phyloP scores from a whole-genome alignment of 2,329 filamentous ascomycete genomes.

The Aspergillus udagawae region DNA sequence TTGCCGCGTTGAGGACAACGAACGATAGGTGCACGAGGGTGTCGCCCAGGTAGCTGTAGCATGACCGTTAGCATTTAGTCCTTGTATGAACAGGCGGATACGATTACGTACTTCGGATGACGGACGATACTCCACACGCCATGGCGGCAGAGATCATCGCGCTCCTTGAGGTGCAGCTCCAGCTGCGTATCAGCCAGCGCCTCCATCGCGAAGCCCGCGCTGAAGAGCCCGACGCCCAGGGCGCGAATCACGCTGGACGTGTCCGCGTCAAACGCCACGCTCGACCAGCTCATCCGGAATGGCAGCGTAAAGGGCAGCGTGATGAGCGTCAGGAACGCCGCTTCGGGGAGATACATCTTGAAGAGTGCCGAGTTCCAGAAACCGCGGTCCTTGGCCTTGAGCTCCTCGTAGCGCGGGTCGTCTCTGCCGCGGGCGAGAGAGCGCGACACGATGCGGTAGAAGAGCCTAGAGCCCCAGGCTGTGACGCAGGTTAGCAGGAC shows the following conservation, averaged over 20 bases:
- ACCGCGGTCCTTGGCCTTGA: slow-evolving; percentile 46
- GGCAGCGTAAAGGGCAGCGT: slow-evolving; percentile 55
- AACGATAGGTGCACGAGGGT: slow-evolving; percentile 57
- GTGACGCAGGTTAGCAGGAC: slow-evolving; percentile 55
- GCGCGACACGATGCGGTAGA: slow-evolving; percentile 51
- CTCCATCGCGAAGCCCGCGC: slow-evolving; percentile 54
- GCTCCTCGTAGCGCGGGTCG: slow-evolving; percentile 52
- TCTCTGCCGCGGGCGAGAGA: slow-evolving; percentile 51
- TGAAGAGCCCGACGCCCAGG: slow-evolving; percentile 53
- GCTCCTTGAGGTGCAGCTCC: slow-evolving; percentile 46
- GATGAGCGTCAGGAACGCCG: slow-evolving; percentile 54
- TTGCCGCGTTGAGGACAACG: slow-evolving; percentile 53
- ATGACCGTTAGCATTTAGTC: slow-evolving; percentile 2
- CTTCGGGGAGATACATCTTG: slow-evolving; percentile 55
- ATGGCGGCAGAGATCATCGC: slow-evolving; percentile 46
- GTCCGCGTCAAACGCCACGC: slow-evolving; percentile 30
- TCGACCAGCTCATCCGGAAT: slow-evolving; percentile 36
- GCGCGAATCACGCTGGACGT: slow-evolving; percentile 27
- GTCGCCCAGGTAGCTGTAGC: slow-evolving; percentile 56
- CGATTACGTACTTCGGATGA: slow-evolving; percentile 54
- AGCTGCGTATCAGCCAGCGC: slow-evolving; percentile 56
- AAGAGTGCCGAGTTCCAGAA: slow-evolving; percentile 58
- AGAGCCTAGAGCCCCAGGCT: slow-evolving; percentile 54
- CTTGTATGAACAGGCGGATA: slow-evolving; percentile 1
- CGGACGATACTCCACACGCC: slow-evolving; percentile 60